Evolutionary conservation across 495 filamentous ascomycete genomes (phyloP).

Genomic region (Neurospora terricola): DNA sequence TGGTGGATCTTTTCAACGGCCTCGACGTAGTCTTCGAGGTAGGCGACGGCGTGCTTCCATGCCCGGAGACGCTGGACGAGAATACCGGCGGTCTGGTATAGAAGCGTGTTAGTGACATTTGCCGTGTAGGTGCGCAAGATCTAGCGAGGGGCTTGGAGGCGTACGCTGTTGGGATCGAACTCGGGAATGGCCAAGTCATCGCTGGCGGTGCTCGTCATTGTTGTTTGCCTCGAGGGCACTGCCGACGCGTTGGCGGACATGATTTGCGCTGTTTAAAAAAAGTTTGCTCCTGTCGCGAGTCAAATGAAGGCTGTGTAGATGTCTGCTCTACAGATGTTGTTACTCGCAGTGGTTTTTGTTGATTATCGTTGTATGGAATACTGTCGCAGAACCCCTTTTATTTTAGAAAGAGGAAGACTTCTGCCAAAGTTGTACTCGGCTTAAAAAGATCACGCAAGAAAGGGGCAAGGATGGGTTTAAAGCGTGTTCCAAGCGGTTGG

Average conservation of each 20-base stretch:
- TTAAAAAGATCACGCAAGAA: background rate
- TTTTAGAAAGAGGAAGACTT: background rate
- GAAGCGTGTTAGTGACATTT: background rate
- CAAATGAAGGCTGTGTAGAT: background rate
- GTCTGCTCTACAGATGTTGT: background rate
- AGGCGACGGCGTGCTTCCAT: slow-evolving; percentile 88
- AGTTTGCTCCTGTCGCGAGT: background rate
- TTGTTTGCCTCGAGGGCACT: slow-evolving; percentile 48
- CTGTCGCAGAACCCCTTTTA: background rate
- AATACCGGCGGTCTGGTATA: slow-evolving; percentile 55
- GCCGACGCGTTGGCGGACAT: background rate
- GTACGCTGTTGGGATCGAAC: slow-evolving; percentile 69
- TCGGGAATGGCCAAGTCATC: slow-evolving; percentile 54
- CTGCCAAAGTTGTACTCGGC: background rate
- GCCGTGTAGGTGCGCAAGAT: background rate
- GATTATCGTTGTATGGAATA: background rate
- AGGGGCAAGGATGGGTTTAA: background rate
- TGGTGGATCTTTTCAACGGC: slow-evolving; percentile 77
- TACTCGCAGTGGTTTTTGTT: background rate
- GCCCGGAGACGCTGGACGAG: slow-evolving; percentile 79
- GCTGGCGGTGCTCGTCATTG: slow-evolving; percentile 40
- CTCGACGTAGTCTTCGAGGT: slow-evolving; percentile 80
- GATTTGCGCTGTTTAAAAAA: background rate
- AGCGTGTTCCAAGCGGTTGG: background rate
- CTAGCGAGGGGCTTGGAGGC: slow-evolving; percentile 12